A percentile compares a stretch with the other conserved stretches of the same genome.
Conservation (phyloP, 106 monocot species). For the Dactylorhiza incarnata region DNA sequence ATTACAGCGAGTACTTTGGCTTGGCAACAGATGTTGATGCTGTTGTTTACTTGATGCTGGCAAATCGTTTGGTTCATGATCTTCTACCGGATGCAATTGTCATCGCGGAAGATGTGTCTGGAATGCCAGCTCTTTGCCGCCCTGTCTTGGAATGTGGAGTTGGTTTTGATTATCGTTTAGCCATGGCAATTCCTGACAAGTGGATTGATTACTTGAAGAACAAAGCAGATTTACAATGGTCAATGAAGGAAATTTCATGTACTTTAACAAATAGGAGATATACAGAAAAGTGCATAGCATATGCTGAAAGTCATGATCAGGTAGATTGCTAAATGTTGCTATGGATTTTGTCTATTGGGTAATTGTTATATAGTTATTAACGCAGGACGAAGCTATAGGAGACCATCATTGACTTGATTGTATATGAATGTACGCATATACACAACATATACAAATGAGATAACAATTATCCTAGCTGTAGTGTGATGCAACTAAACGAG, state of each 20-base stretch:
- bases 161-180: conserved; percentile 83
- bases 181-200: conserved; percentile 92
- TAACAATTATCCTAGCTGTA: no score
- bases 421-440: no score
- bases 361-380: neutral
- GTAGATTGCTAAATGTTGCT: conserved; percentile 23
- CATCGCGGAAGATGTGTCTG: conserved; percentile 95
- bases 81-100: conserved; percentile 73
- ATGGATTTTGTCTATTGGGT: neutral
- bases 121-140: conserved; percentile 74
- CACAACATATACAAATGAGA: no score
- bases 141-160: conserved; percentile 76
- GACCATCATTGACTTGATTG: no score
- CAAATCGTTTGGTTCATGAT: conserved; percentile 53
- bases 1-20: conserved; percentile 76
- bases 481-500: no score
- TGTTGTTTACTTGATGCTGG: conserved; percentile 91
- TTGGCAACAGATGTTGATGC: conserved; percentile 79
- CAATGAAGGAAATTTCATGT: conserved; percentile 61
- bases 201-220: conserved; percentile 93
- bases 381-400: neutral
- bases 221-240: conserved; percentile 66
- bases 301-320: conserved; percentile 98
- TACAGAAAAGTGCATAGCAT: conserved; percentile 78
- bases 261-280: conserved; percentile 81